Percentiles rank a stretch among this genome's conserved stretches.
These are phyloP conservation scores for Mycena floridula DNA, from an alignment of 768 basidiomycete genomes.

Conservation along the genomic window DNA sequence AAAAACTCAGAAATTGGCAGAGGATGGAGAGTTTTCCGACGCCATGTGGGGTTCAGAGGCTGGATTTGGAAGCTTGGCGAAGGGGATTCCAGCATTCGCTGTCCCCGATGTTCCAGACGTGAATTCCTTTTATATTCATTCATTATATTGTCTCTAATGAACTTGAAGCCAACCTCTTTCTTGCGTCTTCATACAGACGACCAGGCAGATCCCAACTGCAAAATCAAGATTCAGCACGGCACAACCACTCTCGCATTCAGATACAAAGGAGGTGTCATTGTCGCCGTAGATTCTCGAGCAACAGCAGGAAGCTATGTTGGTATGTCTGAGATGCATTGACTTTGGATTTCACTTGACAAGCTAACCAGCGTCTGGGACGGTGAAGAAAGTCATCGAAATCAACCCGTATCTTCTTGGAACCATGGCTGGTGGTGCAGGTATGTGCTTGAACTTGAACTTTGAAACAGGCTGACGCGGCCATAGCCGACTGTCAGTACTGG, in stretches of 20 bases:
- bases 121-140: constrained; percentile 19
- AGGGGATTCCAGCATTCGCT: constrained; percentile 66
- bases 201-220: constrained; percentile 87
- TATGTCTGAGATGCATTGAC: constrained; percentile 31
- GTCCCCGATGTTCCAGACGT: constrained; percentile 76
- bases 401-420: constrained; percentile 98
- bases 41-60: no score
- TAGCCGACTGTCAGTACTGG: constrained; percentile 95
- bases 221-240: constrained; percentile 98
- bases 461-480: constrained; percentile 1
- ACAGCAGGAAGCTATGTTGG: constrained; percentile 97
- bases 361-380: constrained; percentile 83
- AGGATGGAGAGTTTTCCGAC: no score
- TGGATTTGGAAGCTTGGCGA: no score
- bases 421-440: constrained; percentile 98
- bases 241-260: constrained; percentile 98
- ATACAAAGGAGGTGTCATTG: constrained; percentile 94
- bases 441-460: constrained; percentile 16
- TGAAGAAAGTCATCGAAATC: constrained; percentile 99
- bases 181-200: constrained; percentile 93
- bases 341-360: constrained; percentile 5
- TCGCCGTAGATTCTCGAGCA: constrained; percentile 98
- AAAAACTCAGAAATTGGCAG: no score
- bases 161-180: constrained; percentile 77
- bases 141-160: background rate